phyloP scores from a whole-genome alignment of 2,329 filamentous ascomycete species.

The Xylaria sp. region DNA sequence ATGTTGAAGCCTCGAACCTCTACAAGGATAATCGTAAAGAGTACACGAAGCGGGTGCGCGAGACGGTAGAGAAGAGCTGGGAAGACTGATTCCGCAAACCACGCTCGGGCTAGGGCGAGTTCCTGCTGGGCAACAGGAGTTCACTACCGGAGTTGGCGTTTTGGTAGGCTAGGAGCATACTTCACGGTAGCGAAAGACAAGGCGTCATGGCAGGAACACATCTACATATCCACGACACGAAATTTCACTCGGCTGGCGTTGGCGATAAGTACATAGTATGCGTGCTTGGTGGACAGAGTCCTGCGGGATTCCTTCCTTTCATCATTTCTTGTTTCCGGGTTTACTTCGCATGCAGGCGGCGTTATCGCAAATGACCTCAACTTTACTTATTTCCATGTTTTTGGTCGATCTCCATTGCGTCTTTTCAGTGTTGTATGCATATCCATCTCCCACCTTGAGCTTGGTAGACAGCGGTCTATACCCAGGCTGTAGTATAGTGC shows the following conservation, averaged over 20 bases:
- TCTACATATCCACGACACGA: constrained; percentile 12
- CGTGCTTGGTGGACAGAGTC: constrained; percentile 21
- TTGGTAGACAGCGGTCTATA: not conserved
- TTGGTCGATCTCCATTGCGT: not conserved
- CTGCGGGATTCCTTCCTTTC: constrained; percentile 5
- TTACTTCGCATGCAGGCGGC: constrained; percentile 33
- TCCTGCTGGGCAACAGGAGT: constrained; percentile 20
- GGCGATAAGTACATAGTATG: constrained; percentile 11
- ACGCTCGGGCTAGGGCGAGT: constrained; percentile 6
- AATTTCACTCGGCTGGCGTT: constrained; percentile 25
- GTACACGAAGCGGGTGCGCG: constrained; percentile 92
- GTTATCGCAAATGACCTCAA: constrained; percentile 25
- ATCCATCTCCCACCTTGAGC: not conserved
- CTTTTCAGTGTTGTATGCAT: not conserved
- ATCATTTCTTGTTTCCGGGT: constrained; percentile 15
- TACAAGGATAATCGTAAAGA: constrained; percentile 99
- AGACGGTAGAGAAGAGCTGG: constrained; percentile 99
- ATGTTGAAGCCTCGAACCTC: constrained; percentile 96
- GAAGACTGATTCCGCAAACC: constrained; percentile 71
- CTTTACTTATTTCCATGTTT: constrained; percentile 8
- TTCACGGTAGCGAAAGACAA: constrained; percentile 17
- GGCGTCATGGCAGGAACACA: constrained; percentile 22
- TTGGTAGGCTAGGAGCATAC: constrained; percentile 30
- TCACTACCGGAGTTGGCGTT: constrained; percentile 36
- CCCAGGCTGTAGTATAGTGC: not conserved